Conservation (phyloP, 2,329 filamentous ascomycete genomes). For the Zymoseptoria crescenta region DNA sequence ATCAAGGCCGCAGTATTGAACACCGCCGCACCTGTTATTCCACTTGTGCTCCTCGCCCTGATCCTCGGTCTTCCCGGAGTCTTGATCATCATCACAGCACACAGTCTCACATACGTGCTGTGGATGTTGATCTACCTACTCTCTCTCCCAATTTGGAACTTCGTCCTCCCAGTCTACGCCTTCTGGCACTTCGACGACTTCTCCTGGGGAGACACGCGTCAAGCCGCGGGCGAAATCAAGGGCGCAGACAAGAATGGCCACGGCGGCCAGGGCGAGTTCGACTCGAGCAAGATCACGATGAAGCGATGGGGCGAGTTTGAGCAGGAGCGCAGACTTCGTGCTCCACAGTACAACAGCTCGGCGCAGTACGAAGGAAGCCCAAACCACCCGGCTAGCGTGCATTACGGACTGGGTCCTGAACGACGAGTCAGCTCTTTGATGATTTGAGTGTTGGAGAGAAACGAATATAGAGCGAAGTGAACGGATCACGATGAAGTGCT, state of each 20-base stretch:
- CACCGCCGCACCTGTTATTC: conserved; percentile 68
- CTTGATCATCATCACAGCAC: conserved; percentile 86
- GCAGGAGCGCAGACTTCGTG: conserved; percentile 40
- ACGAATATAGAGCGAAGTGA: background rate
- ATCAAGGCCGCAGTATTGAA: conserved; percentile 57
- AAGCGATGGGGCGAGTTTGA: conserved; percentile 98
- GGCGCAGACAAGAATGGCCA: conserved; percentile 59
- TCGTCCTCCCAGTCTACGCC: conserved; percentile 83
- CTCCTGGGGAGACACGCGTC: conserved; percentile 95
- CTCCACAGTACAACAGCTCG: conserved; percentile 5
- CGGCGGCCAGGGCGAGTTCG: conserved; percentile 84
- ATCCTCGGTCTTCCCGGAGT: conserved; percentile 91
- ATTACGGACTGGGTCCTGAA: background rate
- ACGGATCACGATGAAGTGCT: background rate
- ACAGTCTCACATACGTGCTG: conserved; percentile 80
- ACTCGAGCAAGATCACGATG: conserved; percentile 98
- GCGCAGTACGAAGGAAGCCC: background rate
- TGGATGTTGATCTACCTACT: conserved; percentile 97
- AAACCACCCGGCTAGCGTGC: background rate
- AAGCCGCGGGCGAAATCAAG: conserved; percentile 84
- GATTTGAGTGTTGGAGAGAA: background rate
- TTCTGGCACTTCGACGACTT: conserved; percentile 99
- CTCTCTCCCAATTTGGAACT: conserved; percentile 95
- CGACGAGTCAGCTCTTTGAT: conserved; percentile 1
- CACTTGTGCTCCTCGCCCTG: conserved; percentile 76